Evolutionary conservation across 495 filamentous ascomycete species (phyloP), one percentile per base, ranked within the genome.

Genomic region (Aspergillus biplanus): DNA sequence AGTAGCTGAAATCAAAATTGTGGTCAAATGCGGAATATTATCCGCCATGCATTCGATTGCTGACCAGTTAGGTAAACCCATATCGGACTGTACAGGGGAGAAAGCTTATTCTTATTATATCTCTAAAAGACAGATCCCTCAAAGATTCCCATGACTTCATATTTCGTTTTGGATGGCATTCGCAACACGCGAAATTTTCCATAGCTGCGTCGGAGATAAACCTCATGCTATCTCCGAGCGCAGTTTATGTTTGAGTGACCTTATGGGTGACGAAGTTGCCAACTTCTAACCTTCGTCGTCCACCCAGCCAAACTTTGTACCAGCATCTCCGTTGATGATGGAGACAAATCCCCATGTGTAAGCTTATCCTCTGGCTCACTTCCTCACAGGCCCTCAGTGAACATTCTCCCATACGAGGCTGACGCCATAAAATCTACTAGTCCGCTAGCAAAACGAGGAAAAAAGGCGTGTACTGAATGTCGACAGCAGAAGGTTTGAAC

Each of bases 401-500:
- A 1, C 21, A 27, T 27, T 27, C 21, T 27, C 21, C 21, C 21
- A 27, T 27, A 27, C 21, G 21, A 27, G 21, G 21, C 55, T 27
- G n/a, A 46, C 9, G 21, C 27, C 32, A 35, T 72, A 66, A 61
- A 44, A 8, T 16, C 33, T 18, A 5, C 37, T 58, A 55, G 35
- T 1, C 50, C 13, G 11, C 31, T 18, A 39, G 31, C 27, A 52
- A 75, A 71, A 68, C 72, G 76, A 50, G 70, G 69, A 33, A 81
- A 78, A 64, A 80, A 75, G 59, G 78, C 78, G 35, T 81, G 77
- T 64, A 80, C 77, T 3, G 73, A 79, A 61, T 81, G 78, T 67
- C 72, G 77, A 33, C 78, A 81, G 64, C 78, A 81, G 61, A 81
- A 81, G 73, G 77, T 27, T 27, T 27, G 21, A 27, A 27, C 1